phyloP scores from a whole-genome alignment of 176 grass and related monocot species.

The Oryza longistaminata region DNA sequence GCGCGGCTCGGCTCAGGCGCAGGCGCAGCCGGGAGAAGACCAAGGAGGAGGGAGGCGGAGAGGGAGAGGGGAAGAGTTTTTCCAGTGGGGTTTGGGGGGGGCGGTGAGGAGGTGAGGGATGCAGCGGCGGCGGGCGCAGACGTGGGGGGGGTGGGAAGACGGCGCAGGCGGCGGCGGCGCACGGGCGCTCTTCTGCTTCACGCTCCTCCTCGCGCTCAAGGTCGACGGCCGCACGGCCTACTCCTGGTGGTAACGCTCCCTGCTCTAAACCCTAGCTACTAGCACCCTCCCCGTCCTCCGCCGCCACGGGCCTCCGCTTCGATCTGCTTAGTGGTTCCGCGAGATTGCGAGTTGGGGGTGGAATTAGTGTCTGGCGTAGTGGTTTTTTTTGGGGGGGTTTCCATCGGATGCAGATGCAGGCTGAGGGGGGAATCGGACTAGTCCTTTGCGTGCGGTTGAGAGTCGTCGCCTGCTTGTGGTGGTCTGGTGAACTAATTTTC shows the following conservation, averaged over 20 bases:
- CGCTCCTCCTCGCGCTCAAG: constrained; percentile 69
- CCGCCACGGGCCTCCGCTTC: not conserved
- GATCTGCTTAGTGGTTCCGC: not conserved
- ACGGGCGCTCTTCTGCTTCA: constrained; percentile 89
- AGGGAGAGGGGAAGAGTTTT: not conserved
- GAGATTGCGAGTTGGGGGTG: not conserved
- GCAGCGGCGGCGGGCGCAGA: constrained; percentile 73
- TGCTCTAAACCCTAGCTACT: constrained; percentile 42
- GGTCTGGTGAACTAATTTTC: constrained; percentile 2
- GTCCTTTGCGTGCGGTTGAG: not conserved
- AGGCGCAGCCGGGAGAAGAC: not conserved
- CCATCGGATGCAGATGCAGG: not conserved
- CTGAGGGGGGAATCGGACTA: not conserved
- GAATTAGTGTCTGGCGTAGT: not conserved
- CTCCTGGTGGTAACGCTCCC: constrained; percentile 86
- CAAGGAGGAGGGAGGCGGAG: not conserved
- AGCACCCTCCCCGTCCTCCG: not conserved
- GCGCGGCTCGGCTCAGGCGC: not conserved
- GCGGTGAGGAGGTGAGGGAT: constrained; percentile 33
- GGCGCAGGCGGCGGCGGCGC: constrained; percentile 82
- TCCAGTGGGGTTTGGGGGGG: not conserved
- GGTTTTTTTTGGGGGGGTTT: not conserved
- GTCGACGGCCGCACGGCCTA: constrained; percentile 63
- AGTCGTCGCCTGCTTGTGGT: not conserved
- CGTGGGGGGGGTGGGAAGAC: constrained; percentile 84